A percentile compares a stretch with the other conserved stretches of the same genome.
These are phyloP conservation scores for Endocarpon pusillum DNA, from an alignment of 495 filamentous ascomycete genomes.

Conservation along the genomic window DNA sequence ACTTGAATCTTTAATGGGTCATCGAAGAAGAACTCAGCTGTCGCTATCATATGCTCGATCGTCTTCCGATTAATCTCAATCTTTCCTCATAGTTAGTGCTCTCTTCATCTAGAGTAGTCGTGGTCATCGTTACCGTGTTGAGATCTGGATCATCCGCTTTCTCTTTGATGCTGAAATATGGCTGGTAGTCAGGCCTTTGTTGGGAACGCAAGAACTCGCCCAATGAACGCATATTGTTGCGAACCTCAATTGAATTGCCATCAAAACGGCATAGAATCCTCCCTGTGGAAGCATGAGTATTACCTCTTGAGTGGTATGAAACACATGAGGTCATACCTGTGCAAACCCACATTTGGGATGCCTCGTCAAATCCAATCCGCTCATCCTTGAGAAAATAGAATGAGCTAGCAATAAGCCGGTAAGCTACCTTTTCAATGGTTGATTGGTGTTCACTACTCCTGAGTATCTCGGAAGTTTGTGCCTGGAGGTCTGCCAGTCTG, in stretches of 20 bases:
- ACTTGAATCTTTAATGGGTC: too few relatives aligned
- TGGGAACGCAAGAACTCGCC: slow-evolving; percentile 6
- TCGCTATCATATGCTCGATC: too few relatives aligned
- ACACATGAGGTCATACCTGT: too few relatives aligned
- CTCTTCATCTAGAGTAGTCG: background rate
- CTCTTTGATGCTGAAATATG: slow-evolving; percentile 7
- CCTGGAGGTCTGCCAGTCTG: slow-evolving; percentile 7
- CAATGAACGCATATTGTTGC: slow-evolving; percentile 6
- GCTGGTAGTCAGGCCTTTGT: slow-evolving; percentile 5
- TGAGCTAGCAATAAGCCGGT: slow-evolving; percentile 10
- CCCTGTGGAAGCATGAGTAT: slow-evolving; percentile 1
- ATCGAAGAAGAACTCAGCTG: too few relatives aligned
- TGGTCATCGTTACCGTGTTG: background rate
- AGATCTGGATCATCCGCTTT: slow-evolving; percentile 4
- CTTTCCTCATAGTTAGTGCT: slow-evolving; percentile 2
- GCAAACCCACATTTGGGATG: slow-evolving; percentile 2
- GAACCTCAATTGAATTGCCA: slow-evolving; percentile 3
- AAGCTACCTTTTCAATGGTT: slow-evolving; percentile 8
- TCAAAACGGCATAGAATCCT: slow-evolving; percentile 7
- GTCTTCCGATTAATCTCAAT: slow-evolving; percentile 5
- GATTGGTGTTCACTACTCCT: slow-evolving; percentile 2
- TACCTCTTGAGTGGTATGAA: too few relatives aligned
- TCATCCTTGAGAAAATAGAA: too few relatives aligned
- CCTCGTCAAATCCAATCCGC: slow-evolving; percentile 1
- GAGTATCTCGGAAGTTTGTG: background rate